Percentiles rank a stretch among this genome's conserved stretches.
phyloP scores from a whole-genome alignment of 768 basidiomycete genomes.

The Pleurotus eryngii region DNA sequence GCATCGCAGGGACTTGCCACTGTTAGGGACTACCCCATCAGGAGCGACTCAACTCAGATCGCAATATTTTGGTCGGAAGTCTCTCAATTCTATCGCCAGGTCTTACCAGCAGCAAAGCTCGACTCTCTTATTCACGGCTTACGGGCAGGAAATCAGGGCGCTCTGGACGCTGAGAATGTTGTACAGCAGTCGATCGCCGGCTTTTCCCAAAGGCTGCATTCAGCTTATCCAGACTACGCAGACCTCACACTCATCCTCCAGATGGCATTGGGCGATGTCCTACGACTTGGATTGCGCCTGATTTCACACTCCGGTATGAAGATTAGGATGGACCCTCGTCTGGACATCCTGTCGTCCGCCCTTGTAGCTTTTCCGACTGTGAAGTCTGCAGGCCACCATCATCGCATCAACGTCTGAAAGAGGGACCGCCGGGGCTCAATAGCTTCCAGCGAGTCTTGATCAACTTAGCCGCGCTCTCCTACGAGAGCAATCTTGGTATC shows the following conservation, averaged over 20 bases:
- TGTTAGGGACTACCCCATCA: constrained; percentile 21
- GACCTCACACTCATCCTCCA: constrained; percentile 72
- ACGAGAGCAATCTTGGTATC: constrained; percentile 43
- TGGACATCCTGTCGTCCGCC: constrained; percentile 23
- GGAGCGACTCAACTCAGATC: constrained; percentile 45
- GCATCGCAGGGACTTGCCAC: constrained; percentile 26
- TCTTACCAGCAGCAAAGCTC: constrained; percentile 47
- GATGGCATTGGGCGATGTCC: constrained; percentile 60
- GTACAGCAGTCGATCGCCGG: constrained; percentile 77
- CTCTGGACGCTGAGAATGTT: constrained; percentile 57
- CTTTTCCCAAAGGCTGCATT: constrained; percentile 69
- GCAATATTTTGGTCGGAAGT: constrained; percentile 76
- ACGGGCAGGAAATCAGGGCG: constrained; percentile 31
- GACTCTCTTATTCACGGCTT: constrained; percentile 41
- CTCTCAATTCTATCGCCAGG: constrained; percentile 64
- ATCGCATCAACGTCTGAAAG: constrained; percentile 21
- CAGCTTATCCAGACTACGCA: constrained; percentile 62
- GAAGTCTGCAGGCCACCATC: constrained; percentile 34
- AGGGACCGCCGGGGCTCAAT: constrained; percentile 24
- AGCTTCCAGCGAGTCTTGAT: constrained; percentile 46
- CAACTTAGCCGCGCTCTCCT: constrained; percentile 41
- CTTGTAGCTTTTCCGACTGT: constrained; percentile 56
- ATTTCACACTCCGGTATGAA: constrained; percentile 19
- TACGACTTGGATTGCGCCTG: constrained; percentile 72
- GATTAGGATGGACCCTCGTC: constrained; percentile 15